A percentile compares a stretch with the other conserved stretches of the same genome.
phyloP scores from a whole-genome alignment of 108 stramenopile genomes.

The Cylindrotheca closterium region DNA sequence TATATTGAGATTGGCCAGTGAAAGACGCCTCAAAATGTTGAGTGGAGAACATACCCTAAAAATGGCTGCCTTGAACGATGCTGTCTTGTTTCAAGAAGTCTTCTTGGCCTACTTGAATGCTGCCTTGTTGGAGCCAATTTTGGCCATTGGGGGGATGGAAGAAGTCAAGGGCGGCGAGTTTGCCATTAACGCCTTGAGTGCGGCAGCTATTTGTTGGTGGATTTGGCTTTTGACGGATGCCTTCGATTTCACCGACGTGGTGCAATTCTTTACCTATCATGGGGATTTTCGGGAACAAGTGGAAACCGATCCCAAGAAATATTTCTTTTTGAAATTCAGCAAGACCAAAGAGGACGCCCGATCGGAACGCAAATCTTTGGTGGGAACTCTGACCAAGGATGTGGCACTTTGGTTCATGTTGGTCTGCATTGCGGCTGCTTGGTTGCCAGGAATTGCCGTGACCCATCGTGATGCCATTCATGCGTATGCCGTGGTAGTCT shows the following conservation, averaged over 20 bases:
- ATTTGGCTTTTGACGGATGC: constrained; percentile 25
- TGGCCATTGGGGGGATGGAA: constrained; percentile 21
- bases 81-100: constrained; percentile 9
- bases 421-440: constrained; percentile 10
- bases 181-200: constrained; percentile 7
- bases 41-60: constrained; percentile 7
- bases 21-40: not conserved
- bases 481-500: constrained; percentile 14
- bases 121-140: constrained; percentile 17
- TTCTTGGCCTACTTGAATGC: constrained; percentile 26
- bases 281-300: constrained; percentile 15
- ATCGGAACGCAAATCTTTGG: constrained; percentile 11
- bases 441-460: constrained; percentile 19
- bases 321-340: constrained; percentile 2
- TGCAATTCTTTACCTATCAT: constrained; percentile 11
- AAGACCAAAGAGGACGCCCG: constrained; percentile 11
- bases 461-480: constrained; percentile 21
- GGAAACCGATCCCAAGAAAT: constrained; percentile 8
- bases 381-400: constrained; percentile 10
- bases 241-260: constrained; percentile 19
- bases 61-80: constrained; percentile 16
- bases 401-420: constrained; percentile 19
- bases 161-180: constrained; percentile 4
- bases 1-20: not conserved
- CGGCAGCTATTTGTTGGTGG: constrained; percentile 20